A percentile compares a stretch with the other conserved stretches of the same genome.
Evolutionary conservation across 1,284 basidiomycete genomes (phyloP).

Genomic region (Lentinus polychrous): DNA sequence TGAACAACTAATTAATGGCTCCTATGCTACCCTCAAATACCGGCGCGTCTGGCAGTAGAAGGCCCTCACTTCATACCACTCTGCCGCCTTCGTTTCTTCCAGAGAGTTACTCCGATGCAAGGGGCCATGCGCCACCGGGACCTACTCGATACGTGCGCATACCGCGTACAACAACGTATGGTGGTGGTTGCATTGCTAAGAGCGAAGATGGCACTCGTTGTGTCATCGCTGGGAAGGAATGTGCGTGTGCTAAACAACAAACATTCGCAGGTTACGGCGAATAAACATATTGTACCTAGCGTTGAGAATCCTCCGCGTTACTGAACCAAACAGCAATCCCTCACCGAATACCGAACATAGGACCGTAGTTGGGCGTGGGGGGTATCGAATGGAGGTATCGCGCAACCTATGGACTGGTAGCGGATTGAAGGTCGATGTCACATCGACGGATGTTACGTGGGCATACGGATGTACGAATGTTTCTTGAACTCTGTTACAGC

Average conservation of each 20-base stretch:
- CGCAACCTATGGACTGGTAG: constrained; percentile 70
- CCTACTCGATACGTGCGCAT: constrained; percentile 48
- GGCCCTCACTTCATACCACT: constrained; percentile 17
- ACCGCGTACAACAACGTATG: constrained; percentile 44
- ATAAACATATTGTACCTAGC: constrained; percentile 31
- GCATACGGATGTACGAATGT: constrained; percentile 61
- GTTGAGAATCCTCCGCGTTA: constrained; percentile 56
- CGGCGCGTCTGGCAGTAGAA: constrained; percentile 4
- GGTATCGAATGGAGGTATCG: constrained; percentile 57
- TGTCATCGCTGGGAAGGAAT: constrained; percentile 69
- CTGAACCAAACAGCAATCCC: constrained; percentile 32
- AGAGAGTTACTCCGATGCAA: constrained; percentile 36
- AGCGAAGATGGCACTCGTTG: constrained; percentile 59
- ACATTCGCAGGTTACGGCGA: constrained; percentile 3
- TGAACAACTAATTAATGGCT: too few relatives aligned
- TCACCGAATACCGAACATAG: constrained; percentile 39
- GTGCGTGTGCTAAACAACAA: constrained; percentile 32
- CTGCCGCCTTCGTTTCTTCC: constrained; percentile 8
- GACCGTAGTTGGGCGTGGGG: constrained; percentile 46
- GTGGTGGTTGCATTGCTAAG: constrained; percentile 59
- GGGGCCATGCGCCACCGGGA: constrained; percentile 38
- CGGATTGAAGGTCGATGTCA: constrained; percentile 68
- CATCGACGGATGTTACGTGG: constrained; percentile 79
- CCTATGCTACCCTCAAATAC: not conserved
- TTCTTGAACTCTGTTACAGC: not conserved